Evolutionary conservation across 441 rosid species (phyloP), one percentile per base, ranked within the genome.

Genomic region (Codiaeum variegatum): DNA sequence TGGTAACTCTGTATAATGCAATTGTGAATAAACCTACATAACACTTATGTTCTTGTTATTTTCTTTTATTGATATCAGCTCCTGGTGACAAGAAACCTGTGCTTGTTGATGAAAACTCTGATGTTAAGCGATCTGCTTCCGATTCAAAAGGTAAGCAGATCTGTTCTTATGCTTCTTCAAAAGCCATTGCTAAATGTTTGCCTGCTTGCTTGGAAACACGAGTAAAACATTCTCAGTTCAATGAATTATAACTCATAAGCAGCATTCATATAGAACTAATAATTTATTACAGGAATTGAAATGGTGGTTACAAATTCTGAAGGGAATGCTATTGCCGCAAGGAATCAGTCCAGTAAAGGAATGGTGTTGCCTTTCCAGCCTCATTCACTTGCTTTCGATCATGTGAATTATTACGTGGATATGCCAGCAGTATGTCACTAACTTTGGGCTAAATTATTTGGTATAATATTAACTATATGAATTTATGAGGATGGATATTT

Each of bases 361-460:
- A 88, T 84, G 89, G 78, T 83, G 63, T 75, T 88, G 68, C 89
- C 91, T 28, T 85, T 86, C 73, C 82, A 79, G 54, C 85, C 86
- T 23, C 80, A 84, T 38, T 79, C 88, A 26, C 83, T 86, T 55
- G 85, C 87, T 63, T 88, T 88, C 77, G 44, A 83, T 75, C 82
- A 86, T 72, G 80, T 84, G 32, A 86, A 83, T 51, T 84, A 88
- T 79, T 82, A 77, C 44, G 88, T 88, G 18, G 91, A 88, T 68
- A 88, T 87, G 91, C 88, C 84, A n/a, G 84, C 79, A 12, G 94
- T 89, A 73, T 74, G 85, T 73, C 71, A 49, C 21, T 58, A 65
- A 74, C 68, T 42, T 19, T 5, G 16, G 23, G 32, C 12, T 29
- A 36, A 28, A 21, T 9, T n/a, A 12, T 29, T 59, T n/a, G 28